Conservation (phyloP, 140 eudicot species). For the Erigeron philadelphicus region DNA sequence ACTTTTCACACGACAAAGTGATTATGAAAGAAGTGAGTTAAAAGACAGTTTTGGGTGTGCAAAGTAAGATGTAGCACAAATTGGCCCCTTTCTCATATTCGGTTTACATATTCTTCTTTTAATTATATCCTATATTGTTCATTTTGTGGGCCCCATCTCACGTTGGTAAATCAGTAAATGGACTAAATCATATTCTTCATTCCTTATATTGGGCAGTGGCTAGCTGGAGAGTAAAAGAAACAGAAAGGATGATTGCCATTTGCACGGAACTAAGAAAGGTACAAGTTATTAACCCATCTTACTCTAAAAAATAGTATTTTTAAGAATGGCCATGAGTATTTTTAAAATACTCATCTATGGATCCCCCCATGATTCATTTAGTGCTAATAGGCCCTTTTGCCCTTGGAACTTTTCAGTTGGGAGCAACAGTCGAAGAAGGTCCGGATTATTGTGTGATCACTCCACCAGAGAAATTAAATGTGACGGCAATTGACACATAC, state of each 20-base stretch:
- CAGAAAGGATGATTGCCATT: conserved; percentile 91
- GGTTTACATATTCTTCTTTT: not conserved
- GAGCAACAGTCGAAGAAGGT: conserved; percentile 91
- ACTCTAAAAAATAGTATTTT: not conserved
- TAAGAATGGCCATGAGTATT: no score
- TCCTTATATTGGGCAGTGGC: conserved; percentile 50
- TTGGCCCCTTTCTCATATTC: no score
- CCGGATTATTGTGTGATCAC: conserved; percentile 76
- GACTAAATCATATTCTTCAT: not conserved
- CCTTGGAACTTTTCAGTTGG: conserved; percentile 46
- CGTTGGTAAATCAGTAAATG: not conserved
- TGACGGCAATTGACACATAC: conserved; percentile 65
- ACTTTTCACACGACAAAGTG: no score
- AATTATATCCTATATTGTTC: not conserved
- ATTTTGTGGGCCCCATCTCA: not conserved
- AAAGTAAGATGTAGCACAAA: no score
- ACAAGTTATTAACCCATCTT: not conserved
- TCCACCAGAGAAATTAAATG: conserved; percentile 74
- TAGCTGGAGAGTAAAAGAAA: conserved; percentile 96
- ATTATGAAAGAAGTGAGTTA: no score
- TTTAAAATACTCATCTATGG: not conserved
- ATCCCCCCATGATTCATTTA: not conserved
- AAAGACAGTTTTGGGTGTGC: no score
- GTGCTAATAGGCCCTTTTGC: not conserved
- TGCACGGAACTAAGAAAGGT: conserved; percentile 89